A percentile compares a stretch with the other conserved stretches of the same genome.
phyloP scores from a whole-genome alignment of 73 alveolate genomes.

The Urostyla sp. region DNA sequence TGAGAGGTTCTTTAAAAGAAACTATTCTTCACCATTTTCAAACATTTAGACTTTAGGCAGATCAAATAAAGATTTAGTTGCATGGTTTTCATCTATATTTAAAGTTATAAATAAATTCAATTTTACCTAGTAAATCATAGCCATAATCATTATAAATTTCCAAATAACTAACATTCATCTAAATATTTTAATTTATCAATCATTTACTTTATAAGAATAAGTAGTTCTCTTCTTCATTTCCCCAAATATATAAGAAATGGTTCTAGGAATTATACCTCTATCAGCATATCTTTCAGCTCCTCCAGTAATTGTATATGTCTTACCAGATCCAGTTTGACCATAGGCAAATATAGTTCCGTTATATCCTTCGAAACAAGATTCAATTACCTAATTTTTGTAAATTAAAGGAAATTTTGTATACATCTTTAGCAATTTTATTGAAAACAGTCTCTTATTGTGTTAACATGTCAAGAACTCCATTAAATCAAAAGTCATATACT shows the following conservation, averaged over 20 bases:
- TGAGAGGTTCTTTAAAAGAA: constrained; percentile 93
- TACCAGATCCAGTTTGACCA: constrained; percentile 99
- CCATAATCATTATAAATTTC: constrained; percentile 98
- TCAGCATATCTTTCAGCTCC: constrained; percentile 97
- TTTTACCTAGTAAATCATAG: constrained; percentile 96
- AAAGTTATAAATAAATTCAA: too few species aligned
- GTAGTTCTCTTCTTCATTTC: constrained; percentile 93
- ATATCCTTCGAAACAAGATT: constrained; percentile 96
- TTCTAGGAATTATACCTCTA: constrained; percentile 98
- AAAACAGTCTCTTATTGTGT: constrained; percentile 91
- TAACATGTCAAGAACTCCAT: constrained; percentile 79
- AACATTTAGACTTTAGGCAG: constrained; percentile 93
- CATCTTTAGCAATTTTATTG: constrained; percentile 95
- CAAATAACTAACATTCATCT: constrained; percentile 89
- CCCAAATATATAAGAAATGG: constrained; percentile 96
- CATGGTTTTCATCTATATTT: constrained; percentile 94
- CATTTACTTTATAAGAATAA: constrained; percentile 85
- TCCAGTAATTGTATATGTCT: constrained; percentile 99
- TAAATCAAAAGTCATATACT: constrained; percentile 84
- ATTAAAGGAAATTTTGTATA: background rate
- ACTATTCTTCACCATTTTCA: constrained; percentile 92
- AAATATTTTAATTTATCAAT: constrained; percentile 94
- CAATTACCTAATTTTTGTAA: constrained; percentile 62
- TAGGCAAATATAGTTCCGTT: constrained; percentile 99
- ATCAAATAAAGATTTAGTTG: constrained; percentile 92